These are phyloP conservation scores for Exophiala mesophila DNA, from an alignment of 2,329 filamentous ascomycete species.

Conservation along the genomic window DNA sequence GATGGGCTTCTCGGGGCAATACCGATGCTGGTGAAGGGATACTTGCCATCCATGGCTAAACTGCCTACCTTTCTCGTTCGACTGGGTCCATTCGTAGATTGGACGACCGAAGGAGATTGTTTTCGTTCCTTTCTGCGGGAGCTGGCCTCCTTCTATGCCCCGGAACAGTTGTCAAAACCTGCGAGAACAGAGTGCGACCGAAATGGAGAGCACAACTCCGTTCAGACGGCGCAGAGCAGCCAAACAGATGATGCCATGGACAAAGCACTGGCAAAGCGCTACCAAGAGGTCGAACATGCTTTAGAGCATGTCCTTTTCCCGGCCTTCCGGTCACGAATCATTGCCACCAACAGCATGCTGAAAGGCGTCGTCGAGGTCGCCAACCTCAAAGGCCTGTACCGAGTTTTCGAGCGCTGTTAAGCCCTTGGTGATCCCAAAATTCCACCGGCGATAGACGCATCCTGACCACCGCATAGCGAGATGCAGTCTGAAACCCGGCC, in stretches of 20 bases:
- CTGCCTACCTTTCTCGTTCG: constrained; percentile 82
- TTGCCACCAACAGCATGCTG: constrained; percentile 75
- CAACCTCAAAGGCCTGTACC: constrained; percentile 85
- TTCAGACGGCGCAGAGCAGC: constrained; percentile 27
- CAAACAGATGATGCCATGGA: constrained; percentile 34
- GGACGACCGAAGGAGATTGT: constrained; percentile 77
- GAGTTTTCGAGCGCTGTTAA: constrained; percentile 91
- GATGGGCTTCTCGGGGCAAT: constrained; percentile 72
- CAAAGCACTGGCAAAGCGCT: constrained; percentile 38
- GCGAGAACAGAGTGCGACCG: constrained; percentile 21
- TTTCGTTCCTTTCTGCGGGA: constrained; percentile 83
- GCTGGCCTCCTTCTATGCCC: constrained; percentile 83
- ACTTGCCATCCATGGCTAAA: constrained; percentile 79
- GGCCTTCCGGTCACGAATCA: constrained; percentile 73
- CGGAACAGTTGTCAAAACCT: constrained; percentile 67
- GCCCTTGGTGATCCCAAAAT: background rate
- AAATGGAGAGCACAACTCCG: constrained; percentile 9
- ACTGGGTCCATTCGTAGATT: constrained; percentile 82
- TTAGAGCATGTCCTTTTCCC: constrained; percentile 88
- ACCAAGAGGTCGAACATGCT: constrained; percentile 65
- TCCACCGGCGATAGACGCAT: too few relatives aligned
- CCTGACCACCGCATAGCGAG: too few relatives aligned
- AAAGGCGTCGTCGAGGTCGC: constrained; percentile 80
- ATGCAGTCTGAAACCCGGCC: too few relatives aligned
- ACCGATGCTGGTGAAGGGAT: constrained; percentile 82